Percentiles rank a stretch among this genome's conserved stretches.
These are phyloP conservation scores for Coniochaeta ligniaria DNA, from an alignment of 2,329 filamentous ascomycete species.

Conservation along the genomic window DNA sequence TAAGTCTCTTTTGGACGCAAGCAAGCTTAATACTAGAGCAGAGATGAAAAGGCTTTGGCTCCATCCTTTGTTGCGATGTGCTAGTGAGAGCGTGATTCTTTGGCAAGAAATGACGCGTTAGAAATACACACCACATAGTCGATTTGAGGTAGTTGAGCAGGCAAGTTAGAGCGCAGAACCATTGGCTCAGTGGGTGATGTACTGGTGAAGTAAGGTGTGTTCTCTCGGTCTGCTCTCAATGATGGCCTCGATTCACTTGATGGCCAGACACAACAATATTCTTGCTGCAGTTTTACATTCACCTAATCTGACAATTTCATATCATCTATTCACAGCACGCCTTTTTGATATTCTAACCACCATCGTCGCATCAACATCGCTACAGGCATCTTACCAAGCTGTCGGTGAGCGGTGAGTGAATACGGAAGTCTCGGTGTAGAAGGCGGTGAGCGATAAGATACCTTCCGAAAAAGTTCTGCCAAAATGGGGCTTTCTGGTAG, in stretches of 20 bases:
- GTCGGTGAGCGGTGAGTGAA: background rate
- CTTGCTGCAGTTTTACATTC: too few species aligned
- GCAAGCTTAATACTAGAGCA: constrained; percentile 1
- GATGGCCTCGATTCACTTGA: background rate
- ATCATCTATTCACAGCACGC: too few species aligned
- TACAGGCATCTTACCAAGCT: background rate
- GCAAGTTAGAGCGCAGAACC: too few species aligned
- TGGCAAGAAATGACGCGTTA: too few species aligned
- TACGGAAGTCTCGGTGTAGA: background rate
- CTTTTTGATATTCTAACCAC: background rate
- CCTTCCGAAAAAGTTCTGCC: constrained; percentile 13
- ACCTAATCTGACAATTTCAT: too few species aligned
- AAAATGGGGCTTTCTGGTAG: background rate
- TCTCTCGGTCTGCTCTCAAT: background rate
- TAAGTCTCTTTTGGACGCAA: background rate
- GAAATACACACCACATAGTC: too few species aligned
- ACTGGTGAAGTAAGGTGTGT: background rate
- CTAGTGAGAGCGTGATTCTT: background rate
- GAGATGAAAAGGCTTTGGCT: background rate
- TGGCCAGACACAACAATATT: background rate
- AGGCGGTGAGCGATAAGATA: constrained; percentile 3
- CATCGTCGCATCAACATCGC: background rate
- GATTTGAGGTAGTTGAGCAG: too few species aligned
- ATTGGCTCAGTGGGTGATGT: too few species aligned
- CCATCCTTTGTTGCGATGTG: background rate